Base-by-base conservation (phyloP, 1,139 yeast genomes). In the Hansenula sp. region DNA sequence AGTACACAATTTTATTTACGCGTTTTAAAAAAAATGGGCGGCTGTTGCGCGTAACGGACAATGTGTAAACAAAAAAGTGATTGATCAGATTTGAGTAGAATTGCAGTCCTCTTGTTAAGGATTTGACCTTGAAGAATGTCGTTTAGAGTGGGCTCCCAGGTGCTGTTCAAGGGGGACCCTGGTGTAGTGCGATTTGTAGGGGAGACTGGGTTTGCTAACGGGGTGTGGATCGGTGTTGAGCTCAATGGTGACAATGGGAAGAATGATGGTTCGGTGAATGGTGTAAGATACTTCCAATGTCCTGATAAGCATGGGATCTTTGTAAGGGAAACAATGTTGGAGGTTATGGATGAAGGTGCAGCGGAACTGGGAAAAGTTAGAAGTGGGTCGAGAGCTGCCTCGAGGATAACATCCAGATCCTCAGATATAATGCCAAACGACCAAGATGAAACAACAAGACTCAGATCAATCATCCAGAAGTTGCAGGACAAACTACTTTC, bases 221-320 rank as follows among this genome's bases (percentile, higher is more conserved):
- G 88, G 0, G 41, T 52, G 11, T 90, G 97, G 97, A 68, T 81
- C 12, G 97, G 97, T 0, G 69, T 90, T 4, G 88, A 82, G 52
- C 68, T 88, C 29, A 77, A 75, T 25, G 64, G 65, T 13, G 76
- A 83, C 0, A 56, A 55, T 0, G 97, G 97, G 1, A 85, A 82
- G 60, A 88, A 90, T 53, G 77, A 89, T 53, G 97, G 97, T 0
- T 64, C 81, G 2, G 77, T 89, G 1, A 68, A 77, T 24, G 94
- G 87, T 0, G 62, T 64, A 0, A 51, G 67, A 36, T 87, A 89
- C 59, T 90, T 90, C 51, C 61, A 68, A 2, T 73, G 83, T 44
- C 37, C 35, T 3, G 55, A 48, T 44, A 61, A 47, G 14, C 73
- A 74, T 56, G 97, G 97, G 0, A 59, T 81, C 3, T 82, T 82